Percentiles rank a stretch among this genome's conserved stretches.
Conservation (phyloP, 2,329 filamentous ascomycete genomes). For the Grosmannia huntii region DNA sequence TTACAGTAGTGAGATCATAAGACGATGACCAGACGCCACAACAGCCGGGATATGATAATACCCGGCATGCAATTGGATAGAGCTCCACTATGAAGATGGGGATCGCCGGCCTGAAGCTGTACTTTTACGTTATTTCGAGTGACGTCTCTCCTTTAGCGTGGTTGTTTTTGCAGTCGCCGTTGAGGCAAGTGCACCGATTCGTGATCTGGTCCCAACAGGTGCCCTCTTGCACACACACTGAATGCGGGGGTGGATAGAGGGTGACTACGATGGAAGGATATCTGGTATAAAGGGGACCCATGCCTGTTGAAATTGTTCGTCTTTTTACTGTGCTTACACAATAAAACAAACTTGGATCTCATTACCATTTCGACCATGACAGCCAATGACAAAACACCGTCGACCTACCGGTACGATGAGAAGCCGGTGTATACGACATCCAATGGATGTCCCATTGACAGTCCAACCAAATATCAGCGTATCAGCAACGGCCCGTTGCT, state of each 20-base stretch:
- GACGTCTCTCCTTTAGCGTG: background rate
- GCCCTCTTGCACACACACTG: too few relatives aligned
- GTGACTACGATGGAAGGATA: background rate
- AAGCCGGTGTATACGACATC: conserved; percentile 46
- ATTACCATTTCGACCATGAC: conserved; percentile 21
- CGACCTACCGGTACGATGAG: conserved; percentile 42
- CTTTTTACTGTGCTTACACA: background rate
- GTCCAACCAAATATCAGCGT: conserved; percentile 23
- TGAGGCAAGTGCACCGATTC: background rate
- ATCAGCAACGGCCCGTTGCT: conserved; percentile 38
- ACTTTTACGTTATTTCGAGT: background rate
- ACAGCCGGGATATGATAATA: background rate
- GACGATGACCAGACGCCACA: background rate
- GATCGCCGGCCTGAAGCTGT: background rate
- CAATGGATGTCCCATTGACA: conserved; percentile 44
- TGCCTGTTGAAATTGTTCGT: background rate
- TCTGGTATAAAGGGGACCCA: background rate
- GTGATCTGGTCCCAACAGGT: background rate
- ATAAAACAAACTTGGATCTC: too few relatives aligned
- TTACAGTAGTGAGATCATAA: background rate
- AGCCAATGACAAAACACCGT: conserved; percentile 27
- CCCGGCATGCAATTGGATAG: background rate
- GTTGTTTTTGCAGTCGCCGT: background rate
- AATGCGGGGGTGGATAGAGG: too few relatives aligned
- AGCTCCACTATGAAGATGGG: background rate